phyloP scores from a whole-genome alignment of 371 early-diverging fungal species.

The Dinochytrium kinnereticum region DNA sequence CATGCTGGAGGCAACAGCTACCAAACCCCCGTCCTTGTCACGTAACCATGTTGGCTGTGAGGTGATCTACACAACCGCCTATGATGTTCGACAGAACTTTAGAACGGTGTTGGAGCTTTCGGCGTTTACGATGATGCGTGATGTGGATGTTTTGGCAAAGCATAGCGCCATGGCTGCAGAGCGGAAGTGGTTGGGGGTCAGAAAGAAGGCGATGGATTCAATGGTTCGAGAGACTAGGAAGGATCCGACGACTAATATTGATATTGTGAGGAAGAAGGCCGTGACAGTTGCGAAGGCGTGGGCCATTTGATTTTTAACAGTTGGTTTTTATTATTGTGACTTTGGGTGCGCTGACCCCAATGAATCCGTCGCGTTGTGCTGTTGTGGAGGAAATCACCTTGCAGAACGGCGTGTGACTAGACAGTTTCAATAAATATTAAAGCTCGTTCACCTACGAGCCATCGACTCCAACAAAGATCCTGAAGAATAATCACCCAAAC shows the following conservation, averaged over 20 bases:
- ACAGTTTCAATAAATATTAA: no score
- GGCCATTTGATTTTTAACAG: no score
- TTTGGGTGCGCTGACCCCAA: no score
- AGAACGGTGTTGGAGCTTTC: conserved; percentile 13
- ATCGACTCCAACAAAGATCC: no score
- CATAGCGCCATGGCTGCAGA: not conserved
- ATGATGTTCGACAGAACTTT: conserved; percentile 31
- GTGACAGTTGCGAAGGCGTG: not conserved
- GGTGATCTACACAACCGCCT: conserved; percentile 16
- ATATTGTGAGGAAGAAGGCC: conserved; percentile 1
- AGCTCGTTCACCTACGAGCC: no score
- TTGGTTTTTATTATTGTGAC: no score
- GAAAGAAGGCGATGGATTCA: conserved; percentile 16
- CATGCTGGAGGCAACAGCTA: not conserved
- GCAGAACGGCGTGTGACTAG: no score
- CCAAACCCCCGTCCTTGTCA: not conserved
- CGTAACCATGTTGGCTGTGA: conserved; percentile 17
- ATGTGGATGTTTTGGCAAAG: conserved; percentile 12
- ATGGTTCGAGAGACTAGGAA: conserved; percentile 19
- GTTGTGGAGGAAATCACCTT: no score
- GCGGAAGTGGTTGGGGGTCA: conserved; percentile 11
- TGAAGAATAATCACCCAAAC: no score
- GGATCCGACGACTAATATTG: conserved; percentile 21
- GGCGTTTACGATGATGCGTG: conserved; percentile 2
- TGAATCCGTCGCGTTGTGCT: no score